phyloP scores from a whole-genome alignment of 2,329 filamentous ascomycete genomes.

The Aspergillus sp. region DNA sequence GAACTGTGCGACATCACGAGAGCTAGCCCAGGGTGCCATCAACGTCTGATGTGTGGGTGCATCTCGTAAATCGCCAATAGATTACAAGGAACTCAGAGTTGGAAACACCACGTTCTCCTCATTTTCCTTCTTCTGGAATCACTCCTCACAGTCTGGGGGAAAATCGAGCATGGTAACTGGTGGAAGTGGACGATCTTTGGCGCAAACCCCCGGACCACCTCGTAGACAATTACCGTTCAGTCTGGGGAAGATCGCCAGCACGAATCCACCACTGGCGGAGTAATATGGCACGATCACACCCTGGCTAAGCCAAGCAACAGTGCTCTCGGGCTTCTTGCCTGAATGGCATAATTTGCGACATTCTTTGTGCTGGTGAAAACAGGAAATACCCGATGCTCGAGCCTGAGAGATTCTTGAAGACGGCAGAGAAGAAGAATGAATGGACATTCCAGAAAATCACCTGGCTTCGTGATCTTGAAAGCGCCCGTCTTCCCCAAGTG shows the following conservation, averaged over 20 bases:
- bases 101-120: conserved; percentile 1
- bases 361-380: not conserved
- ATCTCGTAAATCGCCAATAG: conserved; percentile 1
- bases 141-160: conserved; percentile 2
- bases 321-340: not conserved
- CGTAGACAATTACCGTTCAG: conserved; percentile 8
- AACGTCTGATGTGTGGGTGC: not conserved
- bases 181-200: not conserved
- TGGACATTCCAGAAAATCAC: not conserved
- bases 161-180: not conserved
- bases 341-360: not conserved
- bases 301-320: not conserved
- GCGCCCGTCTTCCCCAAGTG: not conserved
- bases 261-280: conserved; percentile 15
- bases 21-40: not conserved
- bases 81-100: not conserved
- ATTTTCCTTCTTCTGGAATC: not conserved
- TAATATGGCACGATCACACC: conserved; percentile 1
- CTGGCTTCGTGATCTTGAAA: not conserved
- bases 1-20: conserved; percentile 3
- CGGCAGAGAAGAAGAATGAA: not conserved
- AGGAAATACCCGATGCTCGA: not conserved
- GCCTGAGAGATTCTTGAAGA: not conserved
- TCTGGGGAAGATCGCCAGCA: conserved; percentile 17
- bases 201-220: not conserved